phyloP scores from a whole-genome alignment of 208 protist species.

The Trypanosomatidae sp. region DNA sequence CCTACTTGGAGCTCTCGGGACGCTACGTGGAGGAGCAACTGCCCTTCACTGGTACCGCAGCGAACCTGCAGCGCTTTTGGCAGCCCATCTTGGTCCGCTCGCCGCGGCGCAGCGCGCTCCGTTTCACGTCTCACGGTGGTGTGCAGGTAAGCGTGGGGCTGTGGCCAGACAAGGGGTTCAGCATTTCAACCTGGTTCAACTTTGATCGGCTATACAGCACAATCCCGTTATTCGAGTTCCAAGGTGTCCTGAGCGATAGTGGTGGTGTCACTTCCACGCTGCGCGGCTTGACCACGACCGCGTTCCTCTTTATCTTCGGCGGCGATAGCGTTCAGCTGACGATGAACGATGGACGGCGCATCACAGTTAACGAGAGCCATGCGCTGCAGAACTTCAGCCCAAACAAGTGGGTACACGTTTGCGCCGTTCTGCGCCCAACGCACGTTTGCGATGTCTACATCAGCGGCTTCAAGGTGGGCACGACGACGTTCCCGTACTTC shows the following conservation, averaged over 20 bases:
- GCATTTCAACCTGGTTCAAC: constrained; percentile 61
- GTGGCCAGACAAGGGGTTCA: constrained; percentile 70
- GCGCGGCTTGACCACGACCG: constrained; percentile 19
- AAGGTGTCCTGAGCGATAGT: constrained; percentile 30
- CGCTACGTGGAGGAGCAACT: constrained; percentile 38
- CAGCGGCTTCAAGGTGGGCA: constrained; percentile 67
- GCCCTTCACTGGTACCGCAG: constrained; percentile 43
- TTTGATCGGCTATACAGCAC: constrained; percentile 68
- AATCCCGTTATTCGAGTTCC: constrained; percentile 70
- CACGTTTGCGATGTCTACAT: constrained; percentile 66
- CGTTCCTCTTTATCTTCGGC: constrained; percentile 36
- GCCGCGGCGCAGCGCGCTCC: constrained; percentile 60
- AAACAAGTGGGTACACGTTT: constrained; percentile 61
- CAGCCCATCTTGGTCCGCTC: constrained; percentile 60
- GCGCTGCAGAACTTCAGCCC: constrained; percentile 60
- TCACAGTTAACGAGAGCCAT: constrained; percentile 69
- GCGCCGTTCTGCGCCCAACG: constrained; percentile 49
- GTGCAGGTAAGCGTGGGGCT: constrained; percentile 53
- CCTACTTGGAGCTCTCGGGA: constrained; percentile 64
- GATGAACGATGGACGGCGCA: constrained; percentile 40
- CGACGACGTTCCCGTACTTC: constrained; percentile 48
- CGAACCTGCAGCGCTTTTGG: constrained; percentile 69
- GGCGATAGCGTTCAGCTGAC: constrained; percentile 70
- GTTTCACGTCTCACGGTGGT: constrained; percentile 70
- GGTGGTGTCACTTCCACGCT: constrained; percentile 1